Base-by-base conservation (phyloP, 208 protist species). In the Leishmania mexicana region DNA sequence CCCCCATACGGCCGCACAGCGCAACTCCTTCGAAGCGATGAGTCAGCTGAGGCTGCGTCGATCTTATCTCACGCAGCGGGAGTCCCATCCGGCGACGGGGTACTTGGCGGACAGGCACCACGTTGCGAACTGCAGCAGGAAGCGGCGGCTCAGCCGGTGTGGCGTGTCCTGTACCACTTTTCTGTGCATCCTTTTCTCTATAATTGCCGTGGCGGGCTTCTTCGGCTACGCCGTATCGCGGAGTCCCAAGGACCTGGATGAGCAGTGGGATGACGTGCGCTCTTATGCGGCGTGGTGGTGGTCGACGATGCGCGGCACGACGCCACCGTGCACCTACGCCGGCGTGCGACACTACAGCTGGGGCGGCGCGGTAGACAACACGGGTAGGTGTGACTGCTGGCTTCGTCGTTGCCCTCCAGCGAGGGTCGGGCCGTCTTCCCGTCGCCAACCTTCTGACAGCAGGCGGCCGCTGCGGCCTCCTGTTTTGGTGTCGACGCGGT, bases 241-340 rank as follows among this genome's bases (percentile, higher is more conserved):
- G 3, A 83, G 75, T 57, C 79, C 81, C 13, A 84, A 86, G 47
- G 77, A 85, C 7, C 28, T 83, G 13, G 80, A 80, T 28, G 86
- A 86, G 53, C 83, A 87, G 80, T 83, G 83, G 76, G 78, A 81
- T 24, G 86, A 89, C n/a, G 60, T 85, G 82, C 47, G 77, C 60
- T 80, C 75, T 40, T 80, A 79, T 65, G 68, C 57, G 13, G 51
- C 31, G 71, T 84, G 81, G 65, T 78, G 64, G 80, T 83, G 80
- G 80, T 64, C 75, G 45, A 79, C 64, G 1, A 49, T 83, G 21
- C 78, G 71, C 24, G 76, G 81, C 17, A 35, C 57, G 47, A 47
- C 24, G 58, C 17, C 71, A 31, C 86, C 79, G 68, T 89, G 86
- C 83, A 83, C 83, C 28, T 83, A 83, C 68, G 83, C 60, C 42